Evolutionary conservation across 2,329 filamentous ascomycete genomes (phyloP), one percentile per base, ranked within the genome.

Genomic region (Leptographium radiaticola): DNA sequence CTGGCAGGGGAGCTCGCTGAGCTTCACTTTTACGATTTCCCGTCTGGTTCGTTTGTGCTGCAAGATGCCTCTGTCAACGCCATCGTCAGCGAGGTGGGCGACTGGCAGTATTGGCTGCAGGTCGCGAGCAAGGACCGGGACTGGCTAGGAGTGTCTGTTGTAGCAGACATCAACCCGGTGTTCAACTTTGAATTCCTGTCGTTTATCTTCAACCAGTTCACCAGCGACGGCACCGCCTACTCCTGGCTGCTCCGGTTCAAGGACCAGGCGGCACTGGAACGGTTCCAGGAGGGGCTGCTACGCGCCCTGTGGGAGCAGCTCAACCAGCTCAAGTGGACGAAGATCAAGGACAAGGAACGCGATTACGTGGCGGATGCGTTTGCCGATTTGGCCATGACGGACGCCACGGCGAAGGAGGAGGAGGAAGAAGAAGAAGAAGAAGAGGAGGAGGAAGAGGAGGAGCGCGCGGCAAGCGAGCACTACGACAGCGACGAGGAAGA

Each of bases 101-200:
- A 84, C 54, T 98, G 93, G 93, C 80, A 93, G 60, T 98, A 97
- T 70, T 97, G 89, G 89, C 74, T 98, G 36, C 88, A 96, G 64
- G 84, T 97, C 53, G 79, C 80, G 44, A 84, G 85, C 57, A 75
- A 80, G 42, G 81, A 87, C 38, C 83, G 82, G 63, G 83, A 90
- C 53, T 96, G 89, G 88, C 74, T 98, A 2, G 89, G 89, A 25
- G 87, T 95, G 59, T 79, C 85, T 2, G 81, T 98, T 34, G 75
- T 89, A 34, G 85, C 88, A 8, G 93, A 98, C 61, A 89, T 97
- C 68, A 97, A 97, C 62, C 93, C 93, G 0, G 90, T 98, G 20
- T 98, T 97, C 75, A 97, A 97, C 70, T 97, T 96, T 60, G 93
- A 98, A 67, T 97, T 91, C 63, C 76, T 95, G n/a, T 97, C 91